Evolutionary conservation across 257 asterid species (phyloP).

Genomic region (Solanum lignicaule): DNA sequence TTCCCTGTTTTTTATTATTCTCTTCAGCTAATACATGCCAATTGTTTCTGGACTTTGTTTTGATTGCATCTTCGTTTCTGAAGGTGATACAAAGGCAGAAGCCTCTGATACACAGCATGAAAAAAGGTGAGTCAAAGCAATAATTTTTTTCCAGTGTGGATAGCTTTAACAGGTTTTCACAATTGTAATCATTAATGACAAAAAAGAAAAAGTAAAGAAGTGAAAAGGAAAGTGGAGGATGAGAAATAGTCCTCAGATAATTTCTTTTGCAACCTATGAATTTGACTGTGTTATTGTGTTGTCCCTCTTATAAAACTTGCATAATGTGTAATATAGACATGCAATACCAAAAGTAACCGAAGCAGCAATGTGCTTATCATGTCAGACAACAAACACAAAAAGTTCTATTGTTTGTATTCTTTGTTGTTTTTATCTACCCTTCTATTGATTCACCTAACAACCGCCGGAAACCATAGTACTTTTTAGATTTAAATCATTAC

Average conservation of each 20-base stretch:
- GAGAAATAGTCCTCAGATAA: background rate
- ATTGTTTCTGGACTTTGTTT: background rate
- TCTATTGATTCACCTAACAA: background rate
- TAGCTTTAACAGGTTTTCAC: background rate
- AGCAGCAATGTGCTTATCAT: slow-evolving; percentile 18
- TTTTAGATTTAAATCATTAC: background rate
- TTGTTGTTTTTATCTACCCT: background rate
- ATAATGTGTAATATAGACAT: background rate
- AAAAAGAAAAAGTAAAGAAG: background rate
- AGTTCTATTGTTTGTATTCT: slow-evolving; percentile 6
- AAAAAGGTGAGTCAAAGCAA: slow-evolving; percentile 25
- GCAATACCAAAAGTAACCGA: slow-evolving; percentile 11
- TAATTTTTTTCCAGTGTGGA: background rate
- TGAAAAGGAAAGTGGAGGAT: background rate
- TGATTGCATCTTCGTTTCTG: slow-evolving; percentile 4
- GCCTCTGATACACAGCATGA: slow-evolving; percentile 21
- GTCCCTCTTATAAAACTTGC: background rate
- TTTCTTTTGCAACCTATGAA: background rate
- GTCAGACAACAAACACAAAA: slow-evolving; percentile 27
- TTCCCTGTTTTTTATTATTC: background rate
- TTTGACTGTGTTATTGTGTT: background rate
- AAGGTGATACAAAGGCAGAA: slow-evolving; percentile 36
- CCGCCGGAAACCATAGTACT: background rate
- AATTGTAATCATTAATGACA: background rate
- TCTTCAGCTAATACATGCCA: background rate